Base-by-base conservation (phyloP, 495 filamentous ascomycete species). In the Apodospora peruviana region DNA sequence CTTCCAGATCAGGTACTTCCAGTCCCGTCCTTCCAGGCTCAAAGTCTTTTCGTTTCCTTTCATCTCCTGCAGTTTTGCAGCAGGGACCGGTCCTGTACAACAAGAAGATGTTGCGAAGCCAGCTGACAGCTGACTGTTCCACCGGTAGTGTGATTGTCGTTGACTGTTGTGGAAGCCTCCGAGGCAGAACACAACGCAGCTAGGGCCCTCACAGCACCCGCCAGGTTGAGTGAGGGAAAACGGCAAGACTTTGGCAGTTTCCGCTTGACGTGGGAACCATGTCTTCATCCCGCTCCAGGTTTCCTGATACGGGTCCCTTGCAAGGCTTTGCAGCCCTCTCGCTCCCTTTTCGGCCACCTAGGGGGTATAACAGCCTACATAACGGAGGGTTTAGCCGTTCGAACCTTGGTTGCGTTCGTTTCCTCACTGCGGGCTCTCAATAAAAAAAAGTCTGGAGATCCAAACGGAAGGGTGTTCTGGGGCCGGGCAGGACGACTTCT, bases 241-340 rank as follows among this genome's bases (percentile, higher is more conserved):
- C 38, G 45, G 43, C 49, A 48, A 45, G 53, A 40, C 40, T 35
- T 20, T 23, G n/a, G 24, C n/a, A 19, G 24, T 36, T 21, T 27
- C 45, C 45, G 36, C 19, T 43, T 19, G 46, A 56, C 57, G 41
- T 50, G 59, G 47, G 46, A 35, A 38, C 62, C 61, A 50, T 60
- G 59, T 45, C 40, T 43, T 48, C 49, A 45, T 48, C 51, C 57
- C 58, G 58, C 50, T 23, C 36, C 25, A 47, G 29, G 38, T 51
- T 65, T 60, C 59, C 62, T 57, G 45, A 58, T 51, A 43, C 38
- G 57, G 54, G 43, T 24, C 56, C 53, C 49, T 59, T 56, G 59
- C 48, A 52, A 50, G 24, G 32, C 35, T 40, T 43, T 43, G 41
- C 57, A 55, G 41, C 53, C 45, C 42, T 47, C 48, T 56, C 37